These are phyloP conservation scores for Cicer bijugum DNA, from an alignment of 306 rosid species.

Conservation along the genomic window DNA sequence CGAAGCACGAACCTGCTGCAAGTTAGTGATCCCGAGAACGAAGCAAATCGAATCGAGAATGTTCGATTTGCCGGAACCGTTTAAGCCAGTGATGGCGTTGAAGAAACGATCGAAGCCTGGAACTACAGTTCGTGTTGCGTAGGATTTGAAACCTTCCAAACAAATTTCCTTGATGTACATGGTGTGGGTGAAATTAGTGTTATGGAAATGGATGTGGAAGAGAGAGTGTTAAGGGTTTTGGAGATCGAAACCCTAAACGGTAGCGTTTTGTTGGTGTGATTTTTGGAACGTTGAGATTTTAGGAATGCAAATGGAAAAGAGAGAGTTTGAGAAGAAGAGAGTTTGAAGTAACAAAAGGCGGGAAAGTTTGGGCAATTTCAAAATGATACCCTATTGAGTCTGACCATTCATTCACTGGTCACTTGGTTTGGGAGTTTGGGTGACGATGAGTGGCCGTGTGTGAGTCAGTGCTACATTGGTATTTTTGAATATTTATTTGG, in stretches of 20 bases:
- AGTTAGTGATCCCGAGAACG: constrained; percentile 85
- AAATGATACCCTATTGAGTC: not conserved
- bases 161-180: constrained; percentile 89
- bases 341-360: constrained; percentile 40
- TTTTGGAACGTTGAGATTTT: not conserved
- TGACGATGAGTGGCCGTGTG: too few species aligned
- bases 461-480: too few species aligned
- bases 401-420: too few species aligned
- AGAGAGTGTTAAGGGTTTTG: constrained; percentile 42
- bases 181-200: constrained; percentile 1
- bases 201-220: not conserved
- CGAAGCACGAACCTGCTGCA: constrained; percentile 93
- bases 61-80: constrained; percentile 96
- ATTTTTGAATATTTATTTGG: too few species aligned
- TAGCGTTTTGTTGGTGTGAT: constrained; percentile 20
- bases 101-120: constrained; percentile 86
- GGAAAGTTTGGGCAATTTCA: constrained; percentile 30
- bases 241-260: constrained; percentile 52
- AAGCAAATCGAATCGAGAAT: constrained; percentile 93
- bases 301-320: not conserved
- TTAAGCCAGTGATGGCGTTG: constrained; percentile 92
- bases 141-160: constrained; percentile 97
- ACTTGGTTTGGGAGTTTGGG: too few species aligned
- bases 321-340: not conserved
- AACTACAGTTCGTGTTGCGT: constrained; percentile 88